Conservation (phyloP, 257 asterid species). For the Nicotiana sylvestris region DNA sequence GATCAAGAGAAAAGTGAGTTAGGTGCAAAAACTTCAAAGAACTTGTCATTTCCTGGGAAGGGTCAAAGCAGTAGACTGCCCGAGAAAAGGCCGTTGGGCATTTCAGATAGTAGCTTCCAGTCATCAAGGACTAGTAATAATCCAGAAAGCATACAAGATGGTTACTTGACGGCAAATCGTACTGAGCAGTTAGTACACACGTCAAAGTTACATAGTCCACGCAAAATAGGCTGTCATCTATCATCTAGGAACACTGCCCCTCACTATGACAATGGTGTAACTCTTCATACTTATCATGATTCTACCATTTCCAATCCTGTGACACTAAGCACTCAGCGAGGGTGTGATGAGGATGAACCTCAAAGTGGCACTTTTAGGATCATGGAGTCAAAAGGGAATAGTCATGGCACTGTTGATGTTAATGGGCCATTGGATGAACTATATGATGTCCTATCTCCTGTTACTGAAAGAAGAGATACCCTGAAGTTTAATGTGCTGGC, state of each 20-base stretch:
- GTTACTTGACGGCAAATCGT: conserved; percentile 16
- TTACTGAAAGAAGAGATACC: conserved; percentile 12
- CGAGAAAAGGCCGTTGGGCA: conserved; percentile 35
- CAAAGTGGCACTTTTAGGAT: conserved; percentile 22
- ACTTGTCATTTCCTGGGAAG: conserved; percentile 25
- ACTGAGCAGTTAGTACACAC: conserved; percentile 17
- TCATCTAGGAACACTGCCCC: neutral
- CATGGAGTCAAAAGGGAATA: conserved; percentile 25
- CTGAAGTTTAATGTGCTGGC: conserved; percentile 23
- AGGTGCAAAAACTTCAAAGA: neutral
- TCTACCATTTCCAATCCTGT: conserved; percentile 4
- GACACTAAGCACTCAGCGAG: conserved; percentile 18
- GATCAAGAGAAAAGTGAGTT: conserved; percentile 18
- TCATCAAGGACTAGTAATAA: conserved; percentile 26
- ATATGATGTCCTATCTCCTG: conserved; percentile 24
- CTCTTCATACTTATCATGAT: neutral
- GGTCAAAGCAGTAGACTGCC: conserved; percentile 29
- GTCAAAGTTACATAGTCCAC: neutral
- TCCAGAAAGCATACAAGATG: conserved; percentile 23
- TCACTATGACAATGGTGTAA: neutral
- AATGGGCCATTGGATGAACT: conserved; percentile 23
- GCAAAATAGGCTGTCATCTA: neutral
- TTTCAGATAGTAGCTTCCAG: conserved; percentile 33
- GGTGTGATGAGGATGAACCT: conserved; percentile 26
- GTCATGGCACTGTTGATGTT: conserved; percentile 22